Evolutionary conservation across 2,329 filamentous ascomycete genomes (phyloP).

Genomic region (Plenodomus tracheiphilus): DNA sequence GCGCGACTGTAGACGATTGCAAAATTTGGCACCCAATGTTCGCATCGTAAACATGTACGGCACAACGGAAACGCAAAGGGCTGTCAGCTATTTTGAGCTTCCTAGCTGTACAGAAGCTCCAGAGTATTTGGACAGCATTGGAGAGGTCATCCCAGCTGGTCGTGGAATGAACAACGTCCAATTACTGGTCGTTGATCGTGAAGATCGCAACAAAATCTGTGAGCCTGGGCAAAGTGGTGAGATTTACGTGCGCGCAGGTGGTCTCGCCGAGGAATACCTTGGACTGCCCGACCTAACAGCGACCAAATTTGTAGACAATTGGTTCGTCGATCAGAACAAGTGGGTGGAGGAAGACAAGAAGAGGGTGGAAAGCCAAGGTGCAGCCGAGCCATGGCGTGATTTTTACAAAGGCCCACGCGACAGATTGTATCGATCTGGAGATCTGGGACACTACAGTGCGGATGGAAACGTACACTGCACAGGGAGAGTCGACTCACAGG

Average conservation of each 20-base stretch:
- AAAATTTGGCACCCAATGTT: constrained; percentile 73
- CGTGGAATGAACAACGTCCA: constrained; percentile 89
- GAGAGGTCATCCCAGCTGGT: constrained; percentile 80
- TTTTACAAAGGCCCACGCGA: constrained; percentile 83
- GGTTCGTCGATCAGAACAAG: constrained; percentile 76
- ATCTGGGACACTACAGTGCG: constrained; percentile 75
- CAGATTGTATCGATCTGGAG: constrained; percentile 83
- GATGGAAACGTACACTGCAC: constrained; percentile 76
- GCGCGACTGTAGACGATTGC: constrained; percentile 76
- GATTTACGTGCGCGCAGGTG: constrained; percentile 79
- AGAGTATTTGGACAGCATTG: constrained; percentile 64
- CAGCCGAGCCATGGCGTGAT: constrained; percentile 73
- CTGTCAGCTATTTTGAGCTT: constrained; percentile 82
- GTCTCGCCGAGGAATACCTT: constrained; percentile 81
- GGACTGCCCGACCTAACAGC: constrained; percentile 63
- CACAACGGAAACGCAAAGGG: constrained; percentile 80
- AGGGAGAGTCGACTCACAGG: constrained; percentile 82
- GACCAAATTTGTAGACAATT: constrained; percentile 80
- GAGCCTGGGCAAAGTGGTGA: constrained; percentile 81
- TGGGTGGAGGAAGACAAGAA: constrained; percentile 69
- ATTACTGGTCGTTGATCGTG: constrained; percentile 77
- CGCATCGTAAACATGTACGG: constrained; percentile 86
- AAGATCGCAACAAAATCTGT: constrained; percentile 70
- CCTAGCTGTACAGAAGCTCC: constrained; percentile 67
- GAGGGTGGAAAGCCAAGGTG: constrained; percentile 50